Base-by-base conservation (phyloP, 1,139 yeast genomes). In the Hansenula sp. region DNA sequence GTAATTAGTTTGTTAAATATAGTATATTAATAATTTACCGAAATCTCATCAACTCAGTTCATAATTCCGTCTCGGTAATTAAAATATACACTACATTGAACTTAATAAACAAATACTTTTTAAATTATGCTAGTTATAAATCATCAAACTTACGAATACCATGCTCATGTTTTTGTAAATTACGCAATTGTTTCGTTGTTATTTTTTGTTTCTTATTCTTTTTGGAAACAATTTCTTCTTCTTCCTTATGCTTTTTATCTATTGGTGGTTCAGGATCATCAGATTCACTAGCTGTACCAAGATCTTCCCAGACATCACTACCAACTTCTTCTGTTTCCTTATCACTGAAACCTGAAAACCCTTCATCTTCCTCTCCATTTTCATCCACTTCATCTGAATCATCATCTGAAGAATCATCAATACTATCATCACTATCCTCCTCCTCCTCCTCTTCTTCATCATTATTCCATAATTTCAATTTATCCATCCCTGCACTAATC, bases 401-500 rank as follows among this genome's bases (percentile, higher is more conserved):
- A 13, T 37, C 34, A 20, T 44, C 46, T 2, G 44, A 40, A 19
- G 39, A 43, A 5, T 35, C 49, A 16, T 29, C 29, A 4, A 39
- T 40, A 3, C 51, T 62, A 8, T 47, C 59, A 8, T 52, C 58
- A 6, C 36, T 49, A 7, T 44, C 61, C 12, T 51, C 56, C 14
- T 49, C 59, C 11, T 55, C 56, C 7, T 61, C 64, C 2, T 47
- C 56, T 8, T 56, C 61, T 1, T 51, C 49, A 2, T 57, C 64
- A 27, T 61, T 64, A 18, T 67, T 66, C 97, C 97, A 90, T 6
- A 90, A 68, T 54, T 81, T 83, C 48, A 89, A 64, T 22, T 73
- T 69, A 37, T 85, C 94, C 90, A 89, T 82, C 18, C 95, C 92
- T 4, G 84, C 88, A 60, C 87, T 79, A 4, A 85, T 77, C 44